Evolutionary conservation across 768 basidiomycete genomes (phyloP), one percentile per base, ranked within the genome.

Genomic region (Auricularia heimuer): DNA sequence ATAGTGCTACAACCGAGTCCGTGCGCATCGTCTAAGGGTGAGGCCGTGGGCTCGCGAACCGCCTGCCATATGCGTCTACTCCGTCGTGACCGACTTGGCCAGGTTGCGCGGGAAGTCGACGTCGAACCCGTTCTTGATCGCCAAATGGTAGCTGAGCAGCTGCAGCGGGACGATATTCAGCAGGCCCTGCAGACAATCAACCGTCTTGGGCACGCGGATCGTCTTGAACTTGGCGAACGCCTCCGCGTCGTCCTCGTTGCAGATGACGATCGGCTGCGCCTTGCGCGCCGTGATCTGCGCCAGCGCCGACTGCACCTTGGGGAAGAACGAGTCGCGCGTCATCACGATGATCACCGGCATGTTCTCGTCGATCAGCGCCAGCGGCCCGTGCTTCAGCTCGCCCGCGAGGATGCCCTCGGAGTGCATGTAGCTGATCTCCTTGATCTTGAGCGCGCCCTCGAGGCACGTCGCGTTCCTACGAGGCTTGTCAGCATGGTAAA

Each of bases 271-370:
- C 63, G 91, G 92, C 68, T 92, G 88, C 62, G 95, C 97, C 77
- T 95, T 96, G 75, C 97, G 90, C 56, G 97, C 96, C 3, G 94
- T 96, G 76, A 99, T 96, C 78, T 99, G 97, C 34, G 94, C 79
- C 70, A 97, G 92, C 45, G 97, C 97, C 7, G 89, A 90, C 72
- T 98, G 94, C 56, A 98, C 95, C 81, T 99, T 98, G 73, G 95
- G 94, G 78, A 98, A 98, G 33, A 98, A 80, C 54, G 94, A 97
- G 77, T 99, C 97, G 69, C 92, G 89, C 35, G 97, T 99, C 97
- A 99, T 99, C 79, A 99, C 86, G 78, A 99, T 93, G 80, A 98
- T 98, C 70, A 98, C 93, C 51, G 94, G 86, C 90, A 97, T 93
- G 79, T 96, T 94, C 79, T 98, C 97, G 73, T 99, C 97, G 71